phyloP scores from a whole-genome alignment of 148 eudicot genomes.

The Heliamphora exappendiculata region DNA sequence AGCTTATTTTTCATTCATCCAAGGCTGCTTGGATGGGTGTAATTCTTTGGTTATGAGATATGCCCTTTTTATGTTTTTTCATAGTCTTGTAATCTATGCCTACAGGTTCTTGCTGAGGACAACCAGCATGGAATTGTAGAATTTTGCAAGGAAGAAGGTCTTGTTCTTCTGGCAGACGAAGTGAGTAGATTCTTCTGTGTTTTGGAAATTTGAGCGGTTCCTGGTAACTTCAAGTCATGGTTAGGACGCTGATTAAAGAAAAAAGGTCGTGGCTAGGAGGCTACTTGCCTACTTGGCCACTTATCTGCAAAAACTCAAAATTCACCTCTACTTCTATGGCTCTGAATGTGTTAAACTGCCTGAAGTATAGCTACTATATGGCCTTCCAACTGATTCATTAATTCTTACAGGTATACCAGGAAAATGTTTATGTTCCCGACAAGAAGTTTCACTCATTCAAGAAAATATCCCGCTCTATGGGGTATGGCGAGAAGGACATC shows the following conservation, averaged over 20 bases:
- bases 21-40: slow-evolving; percentile 1
- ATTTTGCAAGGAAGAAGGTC: slow-evolving; percentile 86
- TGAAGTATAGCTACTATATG: neutral
- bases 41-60: neutral
- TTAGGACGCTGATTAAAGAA: no score
- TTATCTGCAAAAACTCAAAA: neutral
- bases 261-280: no score
- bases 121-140: slow-evolving; percentile 78
- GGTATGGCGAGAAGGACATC: slow-evolving; percentile 73
- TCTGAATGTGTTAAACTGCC: neutral
- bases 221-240: neutral
- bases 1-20: neutral
- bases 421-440: slow-evolving; percentile 78
- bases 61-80: neutral
- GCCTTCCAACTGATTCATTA: neutral
- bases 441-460: slow-evolving; percentile 88
- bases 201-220: slow-evolving; percentile 4
- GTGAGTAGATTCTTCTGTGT: slow-evolving; percentile 30
- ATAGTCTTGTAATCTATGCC: neutral
- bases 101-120: slow-evolving; percentile 82
- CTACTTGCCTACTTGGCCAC: neutral
- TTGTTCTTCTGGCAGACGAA: slow-evolving; percentile 94
- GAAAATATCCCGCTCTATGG: slow-evolving; percentile 78
- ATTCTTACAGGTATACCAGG: slow-evolving; percentile 79
- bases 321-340: neutral